Percentiles rank a stretch among this genome's conserved stretches.
Evolutionary conservation across 208 protist genomes (phyloP).

Genomic region (Trypanosomatidae sp.): DNA sequence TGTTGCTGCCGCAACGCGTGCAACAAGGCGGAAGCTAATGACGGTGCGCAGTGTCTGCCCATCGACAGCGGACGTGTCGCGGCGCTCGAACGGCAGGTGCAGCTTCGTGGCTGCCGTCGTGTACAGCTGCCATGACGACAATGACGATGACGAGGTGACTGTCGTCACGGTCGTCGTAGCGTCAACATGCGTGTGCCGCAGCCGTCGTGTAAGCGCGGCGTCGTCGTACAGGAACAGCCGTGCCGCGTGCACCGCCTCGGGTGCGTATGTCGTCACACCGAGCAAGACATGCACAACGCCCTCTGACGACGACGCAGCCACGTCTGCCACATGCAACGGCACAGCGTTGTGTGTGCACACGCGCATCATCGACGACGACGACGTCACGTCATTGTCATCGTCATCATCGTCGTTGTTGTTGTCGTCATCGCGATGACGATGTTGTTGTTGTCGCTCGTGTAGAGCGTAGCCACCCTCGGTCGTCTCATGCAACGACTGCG

Average conservation of each 20-base stretch:
- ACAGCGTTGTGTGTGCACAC: too few species aligned
- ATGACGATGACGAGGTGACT: too few species aligned
- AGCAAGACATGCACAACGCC: constrained; percentile 32
- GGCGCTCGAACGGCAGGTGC: constrained; percentile 39
- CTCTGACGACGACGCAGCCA: constrained; percentile 40
- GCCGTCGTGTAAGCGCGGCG: constrained; percentile 1
- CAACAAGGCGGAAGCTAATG: constrained; percentile 31
- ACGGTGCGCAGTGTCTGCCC: constrained; percentile 32
- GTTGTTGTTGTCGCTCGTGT: too few species aligned
- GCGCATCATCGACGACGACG: too few species aligned
- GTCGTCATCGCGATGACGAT: too few species aligned
- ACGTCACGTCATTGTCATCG: too few species aligned
- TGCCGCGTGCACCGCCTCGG: constrained; percentile 16
- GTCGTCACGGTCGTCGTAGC: too few species aligned
- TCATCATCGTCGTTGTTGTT: too few species aligned
- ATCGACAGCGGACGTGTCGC: constrained; percentile 12
- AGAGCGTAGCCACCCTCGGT: too few species aligned
- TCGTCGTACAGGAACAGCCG: constrained; percentile 15
- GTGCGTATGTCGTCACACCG: constrained; percentile 30
- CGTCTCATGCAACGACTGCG: too few species aligned
- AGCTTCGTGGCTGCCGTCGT: constrained; percentile 34
- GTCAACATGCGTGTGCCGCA: constrained; percentile 3
- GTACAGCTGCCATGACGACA: too few species aligned
- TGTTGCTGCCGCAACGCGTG: background rate
- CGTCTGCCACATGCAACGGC: constrained; percentile 37